Conservation (phyloP, 2,329 filamentous ascomycete species). For the Stagonosporopsis chrysanthemi region DNA sequence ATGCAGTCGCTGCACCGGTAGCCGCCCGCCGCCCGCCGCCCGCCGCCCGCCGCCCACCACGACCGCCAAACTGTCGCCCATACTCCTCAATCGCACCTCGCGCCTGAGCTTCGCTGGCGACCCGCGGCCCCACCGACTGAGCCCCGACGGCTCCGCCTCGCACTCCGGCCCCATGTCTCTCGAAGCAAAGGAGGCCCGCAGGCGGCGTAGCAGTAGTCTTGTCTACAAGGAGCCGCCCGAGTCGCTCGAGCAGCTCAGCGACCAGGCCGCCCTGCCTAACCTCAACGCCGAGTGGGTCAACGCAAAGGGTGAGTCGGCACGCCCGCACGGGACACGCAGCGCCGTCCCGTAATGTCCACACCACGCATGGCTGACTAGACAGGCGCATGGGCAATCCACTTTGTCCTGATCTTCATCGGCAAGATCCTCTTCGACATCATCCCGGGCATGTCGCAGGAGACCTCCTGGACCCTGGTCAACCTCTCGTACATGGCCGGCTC, state of each 20-base stretch:
- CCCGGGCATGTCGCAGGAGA: constrained; percentile 95
- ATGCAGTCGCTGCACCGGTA: not conserved
- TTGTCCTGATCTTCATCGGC: constrained; percentile 86
- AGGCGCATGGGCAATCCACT: constrained; percentile 98
- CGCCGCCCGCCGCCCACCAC: constrained; percentile 56
- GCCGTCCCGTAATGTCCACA: not conserved
- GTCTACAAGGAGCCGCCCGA: constrained; percentile 97
- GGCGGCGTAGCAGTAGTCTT: constrained; percentile 96
- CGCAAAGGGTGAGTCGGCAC: constrained; percentile 79
- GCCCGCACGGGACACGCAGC: not conserved
- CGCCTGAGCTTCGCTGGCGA: constrained; percentile 84
- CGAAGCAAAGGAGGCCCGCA: constrained; percentile 68
- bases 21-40: too few species aligned
- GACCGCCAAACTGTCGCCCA: constrained; percentile 96
- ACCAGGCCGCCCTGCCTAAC: constrained; percentile 93
- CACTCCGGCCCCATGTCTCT: constrained; percentile 44
- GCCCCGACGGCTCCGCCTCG: constrained; percentile 32
- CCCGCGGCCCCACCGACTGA: constrained; percentile 60
- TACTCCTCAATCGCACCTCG: constrained; percentile 82
- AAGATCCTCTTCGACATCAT: constrained; percentile 98
- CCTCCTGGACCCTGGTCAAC: constrained; percentile 98
- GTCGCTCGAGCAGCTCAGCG: constrained; percentile 96
- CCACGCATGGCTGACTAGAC: constrained; percentile 16
- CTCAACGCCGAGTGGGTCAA: constrained; percentile 99
- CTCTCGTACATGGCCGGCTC: constrained; percentile 99